A percentile compares a stretch with the other conserved stretches of the same genome.
Conservation (phyloP, 345 rosid genomes). For the Eucalyptus viminalis region DNA sequence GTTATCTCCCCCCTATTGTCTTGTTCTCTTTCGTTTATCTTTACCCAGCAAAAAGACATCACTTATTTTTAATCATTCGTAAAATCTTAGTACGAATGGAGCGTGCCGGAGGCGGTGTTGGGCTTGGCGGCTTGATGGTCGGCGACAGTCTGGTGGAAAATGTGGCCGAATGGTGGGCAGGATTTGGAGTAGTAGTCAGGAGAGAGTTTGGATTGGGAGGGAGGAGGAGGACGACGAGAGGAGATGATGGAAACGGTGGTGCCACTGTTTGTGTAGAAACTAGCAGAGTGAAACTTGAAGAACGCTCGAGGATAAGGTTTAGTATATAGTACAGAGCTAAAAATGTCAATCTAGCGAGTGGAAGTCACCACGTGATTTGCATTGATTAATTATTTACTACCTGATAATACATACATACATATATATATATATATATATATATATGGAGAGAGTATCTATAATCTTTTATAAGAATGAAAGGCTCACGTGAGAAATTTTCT, state of each 20-base stretch:
- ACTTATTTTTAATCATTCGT: neutral
- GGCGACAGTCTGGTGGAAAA: neutral
- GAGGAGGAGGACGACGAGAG: neutral
- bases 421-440: no score
- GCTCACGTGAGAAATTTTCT: rapidly evolving
- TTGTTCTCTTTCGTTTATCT: neutral
- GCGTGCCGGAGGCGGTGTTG: neutral
- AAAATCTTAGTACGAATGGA: neutral
- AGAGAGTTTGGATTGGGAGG: neutral
- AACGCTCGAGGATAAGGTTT: neutral
- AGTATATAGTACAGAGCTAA: no score
- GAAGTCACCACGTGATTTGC: no score
- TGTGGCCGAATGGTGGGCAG: neutral
- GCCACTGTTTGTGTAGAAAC: neutral
- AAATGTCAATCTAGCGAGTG: neutral
- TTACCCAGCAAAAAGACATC: neutral
- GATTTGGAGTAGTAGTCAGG: neutral
- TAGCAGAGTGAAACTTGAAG: neutral
- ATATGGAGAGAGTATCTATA: neutral
- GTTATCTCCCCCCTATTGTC: neutral
- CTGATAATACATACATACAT: no score
- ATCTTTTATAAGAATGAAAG: no score
- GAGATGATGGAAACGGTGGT: neutral
- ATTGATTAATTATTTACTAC: no score
- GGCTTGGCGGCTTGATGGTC: neutral